These are phyloP conservation scores for Sordariomycetes sp. DNA, from an alignment of 2,329 filamentous ascomycete species.

Conservation along the genomic window DNA sequence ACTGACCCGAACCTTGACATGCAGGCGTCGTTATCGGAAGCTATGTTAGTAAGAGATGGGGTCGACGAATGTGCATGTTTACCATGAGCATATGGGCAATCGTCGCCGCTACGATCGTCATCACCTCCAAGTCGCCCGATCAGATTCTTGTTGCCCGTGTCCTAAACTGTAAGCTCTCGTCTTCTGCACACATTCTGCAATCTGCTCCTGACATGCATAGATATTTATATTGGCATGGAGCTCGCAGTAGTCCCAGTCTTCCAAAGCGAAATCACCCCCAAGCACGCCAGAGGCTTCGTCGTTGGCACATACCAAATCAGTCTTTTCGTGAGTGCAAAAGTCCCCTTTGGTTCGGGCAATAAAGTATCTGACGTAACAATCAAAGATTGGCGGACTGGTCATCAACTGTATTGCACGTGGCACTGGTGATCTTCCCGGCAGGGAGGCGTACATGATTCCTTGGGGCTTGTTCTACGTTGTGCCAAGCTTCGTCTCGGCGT, in stretches of 20 bases:
- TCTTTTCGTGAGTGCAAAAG: slow-evolving; percentile 14
- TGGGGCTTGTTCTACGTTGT: slow-evolving; percentile 21
- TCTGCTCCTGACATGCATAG: slow-evolving; percentile 14
- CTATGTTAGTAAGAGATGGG: slow-evolving; percentile 11
- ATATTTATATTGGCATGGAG: slow-evolving; percentile 19
- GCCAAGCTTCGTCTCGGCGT: slow-evolving; percentile 13
- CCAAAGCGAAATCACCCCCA: slow-evolving; percentile 14
- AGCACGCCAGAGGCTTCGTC: slow-evolving; percentile 15
- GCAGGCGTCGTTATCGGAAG: slow-evolving; percentile 1
- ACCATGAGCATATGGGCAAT: slow-evolving; percentile 1
- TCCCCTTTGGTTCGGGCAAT: background rate
- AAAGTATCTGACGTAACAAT: background rate
- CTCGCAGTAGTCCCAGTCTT: slow-evolving; percentile 20
- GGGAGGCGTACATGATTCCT: slow-evolving; percentile 22
- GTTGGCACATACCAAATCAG: slow-evolving; percentile 16
- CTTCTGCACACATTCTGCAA: background rate
- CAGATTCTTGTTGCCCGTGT: slow-evolving; percentile 2
- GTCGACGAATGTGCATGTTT: slow-evolving; percentile 14
- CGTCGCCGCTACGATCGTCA: slow-evolving; percentile 8
- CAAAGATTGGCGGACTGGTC: slow-evolving; percentile 11
- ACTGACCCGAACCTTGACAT: background rate
- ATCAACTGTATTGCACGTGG: slow-evolving; percentile 16
- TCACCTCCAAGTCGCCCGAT: background rate
- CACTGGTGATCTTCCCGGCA: slow-evolving; percentile 16
- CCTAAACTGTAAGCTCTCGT: slow-evolving; percentile 2